Evolutionary conservation across 2,329 filamentous ascomycete species (phyloP).

Genomic region (Neurospora sp.): DNA sequence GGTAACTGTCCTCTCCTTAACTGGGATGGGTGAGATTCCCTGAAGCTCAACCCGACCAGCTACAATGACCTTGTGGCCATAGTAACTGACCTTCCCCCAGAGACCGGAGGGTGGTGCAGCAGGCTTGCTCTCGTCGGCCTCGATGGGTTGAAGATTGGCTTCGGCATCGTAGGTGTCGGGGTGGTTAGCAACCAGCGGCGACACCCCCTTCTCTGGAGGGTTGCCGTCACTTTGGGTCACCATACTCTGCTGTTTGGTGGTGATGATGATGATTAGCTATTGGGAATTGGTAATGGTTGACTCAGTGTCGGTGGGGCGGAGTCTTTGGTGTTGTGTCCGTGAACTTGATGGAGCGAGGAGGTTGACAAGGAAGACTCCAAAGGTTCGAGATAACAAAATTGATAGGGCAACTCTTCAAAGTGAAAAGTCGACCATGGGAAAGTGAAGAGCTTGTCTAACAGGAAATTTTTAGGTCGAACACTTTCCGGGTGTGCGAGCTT

Average conservation of each 20-base stretch:
- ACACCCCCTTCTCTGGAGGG: background rate
- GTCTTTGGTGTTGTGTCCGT: background rate
- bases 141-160: background rate
- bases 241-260: background rate
- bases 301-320: background rate
- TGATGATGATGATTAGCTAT: background rate
- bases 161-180: background rate
- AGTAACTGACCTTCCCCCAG: background rate
- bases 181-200: background rate
- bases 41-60: conserved; percentile 31
- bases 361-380: background rate
- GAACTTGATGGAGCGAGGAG: background rate
- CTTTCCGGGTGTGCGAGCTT: background rate
- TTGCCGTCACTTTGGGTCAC: background rate
- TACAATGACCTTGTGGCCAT: conserved; percentile 1
- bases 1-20: conserved; percentile 30
- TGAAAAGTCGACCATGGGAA: background rate
- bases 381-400: background rate
- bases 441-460: background rate
- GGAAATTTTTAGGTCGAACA: background rate
- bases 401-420: background rate
- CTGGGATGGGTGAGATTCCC: conserved; percentile 33
- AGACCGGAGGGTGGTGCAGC: background rate
- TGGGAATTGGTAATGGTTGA: background rate
- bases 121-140: background rate